phyloP scores from a whole-genome alignment of 805 yeast species.

The Cyberlindnera americana region DNA sequence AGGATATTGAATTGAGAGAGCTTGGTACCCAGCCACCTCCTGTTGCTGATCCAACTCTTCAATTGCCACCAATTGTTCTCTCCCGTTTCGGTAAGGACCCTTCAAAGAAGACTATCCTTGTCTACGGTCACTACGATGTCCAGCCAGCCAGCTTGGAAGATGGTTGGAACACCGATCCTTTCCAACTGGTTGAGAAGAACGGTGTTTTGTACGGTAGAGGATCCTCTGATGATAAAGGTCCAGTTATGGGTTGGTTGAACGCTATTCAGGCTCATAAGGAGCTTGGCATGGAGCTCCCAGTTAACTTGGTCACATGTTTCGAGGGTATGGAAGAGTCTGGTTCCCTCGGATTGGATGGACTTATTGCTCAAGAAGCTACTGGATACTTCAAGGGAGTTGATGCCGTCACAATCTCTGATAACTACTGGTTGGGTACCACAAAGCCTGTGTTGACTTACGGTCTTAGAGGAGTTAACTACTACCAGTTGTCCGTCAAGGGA shows the following conservation, averaged over 20 bases:
- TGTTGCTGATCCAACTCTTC: slow-evolving; percentile 58
- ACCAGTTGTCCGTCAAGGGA: slow-evolving; percentile 76
- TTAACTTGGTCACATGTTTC: slow-evolving; percentile 86
- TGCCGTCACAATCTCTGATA: slow-evolving; percentile 94
- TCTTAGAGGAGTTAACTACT: slow-evolving; percentile 93
- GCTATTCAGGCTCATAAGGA: slow-evolving; percentile 86
- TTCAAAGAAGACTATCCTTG: slow-evolving; percentile 77
- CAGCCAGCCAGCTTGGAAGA: slow-evolving; percentile 93
- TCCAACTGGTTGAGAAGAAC: slow-evolving; percentile 64
- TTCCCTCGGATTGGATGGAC: slow-evolving; percentile 81
- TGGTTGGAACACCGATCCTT: slow-evolving; percentile 96
- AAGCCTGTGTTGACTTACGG: slow-evolving; percentile 98
- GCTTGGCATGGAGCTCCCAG: slow-evolving; percentile 85
- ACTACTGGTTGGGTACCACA: slow-evolving; percentile 97
- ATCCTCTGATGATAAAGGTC: slow-evolving; percentile 97
- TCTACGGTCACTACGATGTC: slow-evolving; percentile 97
- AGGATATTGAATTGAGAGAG: slow-evolving; percentile 76
- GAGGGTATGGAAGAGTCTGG: slow-evolving; percentile 99
- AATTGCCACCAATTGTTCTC: slow-evolving; percentile 92
- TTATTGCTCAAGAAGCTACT: slow-evolving; percentile 75
- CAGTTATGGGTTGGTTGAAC: slow-evolving; percentile 96
- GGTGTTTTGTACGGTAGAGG: slow-evolving; percentile 87
- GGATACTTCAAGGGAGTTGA: slow-evolving; percentile 83
- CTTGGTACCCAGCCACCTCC: slow-evolving; percentile 94
- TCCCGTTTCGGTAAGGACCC: slow-evolving; percentile 85